A percentile compares a stretch with the other conserved stretches of the same genome.
Conservation (phyloP, 495 filamentous ascomycete genomes). For the Neurospora hispaniola region DNA sequence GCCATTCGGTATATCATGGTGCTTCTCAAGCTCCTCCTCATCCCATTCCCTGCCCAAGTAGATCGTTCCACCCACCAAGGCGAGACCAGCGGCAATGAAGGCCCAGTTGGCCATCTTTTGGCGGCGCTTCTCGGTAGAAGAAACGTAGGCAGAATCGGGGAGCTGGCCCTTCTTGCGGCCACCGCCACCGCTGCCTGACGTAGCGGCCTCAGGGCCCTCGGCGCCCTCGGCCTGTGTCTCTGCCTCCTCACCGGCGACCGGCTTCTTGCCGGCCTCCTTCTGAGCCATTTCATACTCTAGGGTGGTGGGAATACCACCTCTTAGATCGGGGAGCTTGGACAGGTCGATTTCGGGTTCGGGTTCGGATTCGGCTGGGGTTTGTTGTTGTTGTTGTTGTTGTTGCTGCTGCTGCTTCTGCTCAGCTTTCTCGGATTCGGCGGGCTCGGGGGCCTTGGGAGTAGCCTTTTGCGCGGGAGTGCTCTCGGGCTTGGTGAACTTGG, state of each 20-base stretch:
- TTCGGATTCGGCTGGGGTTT: conserved; percentile 8
- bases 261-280: not conserved
- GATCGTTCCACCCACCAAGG: conserved; percentile 22
- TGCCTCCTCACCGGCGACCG: not conserved
- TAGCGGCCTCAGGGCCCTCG: conserved; percentile 32
- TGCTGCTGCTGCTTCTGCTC: not conserved
- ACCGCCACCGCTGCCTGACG: conserved; percentile 33
- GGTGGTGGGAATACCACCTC: conserved; percentile 84
- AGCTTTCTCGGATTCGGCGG: not conserved
- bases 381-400: not conserved
- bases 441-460: not conserved
- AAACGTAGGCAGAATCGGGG: conserved; percentile 78
- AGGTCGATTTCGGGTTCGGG: conserved; percentile 29
- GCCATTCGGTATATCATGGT: conserved; percentile 60
- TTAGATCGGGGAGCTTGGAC: conserved; percentile 71
- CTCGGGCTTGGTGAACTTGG: conserved; percentile 15
- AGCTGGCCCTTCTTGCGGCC: conserved; percentile 47
- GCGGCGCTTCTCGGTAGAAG: conserved; percentile 74
- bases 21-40: conserved; percentile 57
- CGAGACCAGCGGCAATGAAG: conserved; percentile 36
- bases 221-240: not conserved
- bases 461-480: conserved; percentile 10
- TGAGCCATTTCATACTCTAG: conserved; percentile 56
- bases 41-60: conserved; percentile 80
- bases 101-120: conserved; percentile 55